Conservation (phyloP, 2,329 filamentous ascomycete species). For the Leptographium radiaticola region DNA sequence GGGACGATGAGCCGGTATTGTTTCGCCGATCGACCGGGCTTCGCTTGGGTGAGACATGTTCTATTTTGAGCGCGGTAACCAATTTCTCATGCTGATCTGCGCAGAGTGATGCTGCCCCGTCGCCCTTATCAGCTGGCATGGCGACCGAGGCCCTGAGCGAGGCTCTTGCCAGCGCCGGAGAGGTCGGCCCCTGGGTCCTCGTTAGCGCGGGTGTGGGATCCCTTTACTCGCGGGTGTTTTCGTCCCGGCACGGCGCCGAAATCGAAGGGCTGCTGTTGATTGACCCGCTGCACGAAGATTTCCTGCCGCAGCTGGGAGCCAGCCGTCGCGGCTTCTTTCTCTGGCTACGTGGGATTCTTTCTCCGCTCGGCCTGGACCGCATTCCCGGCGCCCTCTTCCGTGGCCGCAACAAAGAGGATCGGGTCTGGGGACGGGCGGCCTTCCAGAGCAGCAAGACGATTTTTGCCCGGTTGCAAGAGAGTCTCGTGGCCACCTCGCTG, state of each 20-base stretch:
- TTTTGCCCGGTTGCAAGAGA: slow-evolving; percentile 88
- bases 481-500: slow-evolving; percentile 71
- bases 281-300: slow-evolving; percentile 80
- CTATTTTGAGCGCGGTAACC: too few species aligned
- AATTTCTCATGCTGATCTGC: neutral
- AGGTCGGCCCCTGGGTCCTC: slow-evolving; percentile 79
- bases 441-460: slow-evolving; percentile 74
- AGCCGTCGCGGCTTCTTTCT: slow-evolving; percentile 66
- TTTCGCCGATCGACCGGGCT: slow-evolving; percentile 86
- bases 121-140: slow-evolving; percentile 86
- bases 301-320: slow-evolving; percentile 54
- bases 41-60: slow-evolving; percentile 49
- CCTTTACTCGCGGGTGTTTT: slow-evolving; percentile 84
- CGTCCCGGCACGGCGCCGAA: slow-evolving; percentile 62
- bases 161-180: slow-evolving; percentile 65
- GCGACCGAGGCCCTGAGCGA: slow-evolving; percentile 81
- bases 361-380: slow-evolving; percentile 73
- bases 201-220: slow-evolving; percentile 78
- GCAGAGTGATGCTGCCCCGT: slow-evolving; percentile 74
- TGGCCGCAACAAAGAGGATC: slow-evolving; percentile 67
- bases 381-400: slow-evolving; percentile 70
- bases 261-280: slow-evolving; percentile 73
- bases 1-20: slow-evolving; percentile 82
- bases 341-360: slow-evolving; percentile 77
- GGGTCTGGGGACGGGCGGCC: slow-evolving; percentile 68